These are phyloP conservation scores for Argentina anserina DNA, from an alignment of 306 rosid genomes.

Conservation along the genomic window DNA sequence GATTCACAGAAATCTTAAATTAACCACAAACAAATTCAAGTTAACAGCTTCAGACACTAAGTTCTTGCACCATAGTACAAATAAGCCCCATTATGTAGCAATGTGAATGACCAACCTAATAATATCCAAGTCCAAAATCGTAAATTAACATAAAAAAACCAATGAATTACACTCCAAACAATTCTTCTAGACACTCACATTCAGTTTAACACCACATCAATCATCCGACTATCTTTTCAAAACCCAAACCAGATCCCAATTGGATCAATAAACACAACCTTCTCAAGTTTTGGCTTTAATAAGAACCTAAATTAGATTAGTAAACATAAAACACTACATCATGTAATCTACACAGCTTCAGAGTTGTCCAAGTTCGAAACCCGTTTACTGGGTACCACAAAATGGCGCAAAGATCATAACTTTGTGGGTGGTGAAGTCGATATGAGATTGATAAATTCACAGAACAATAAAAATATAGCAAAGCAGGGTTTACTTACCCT, in stretches of 20 bases:
- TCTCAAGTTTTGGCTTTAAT: neutral
- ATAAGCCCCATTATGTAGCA: neutral
- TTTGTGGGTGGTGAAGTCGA: neutral
- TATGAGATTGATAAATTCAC: neutral
- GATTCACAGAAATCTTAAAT: neutral
- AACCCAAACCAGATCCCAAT: neutral
- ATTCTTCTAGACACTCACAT: neutral
- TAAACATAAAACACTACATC: neutral
- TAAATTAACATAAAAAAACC: neutral
- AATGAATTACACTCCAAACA: neutral
- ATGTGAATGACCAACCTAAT: neutral
- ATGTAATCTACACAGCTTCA: too few species aligned
- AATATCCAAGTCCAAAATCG: neutral
- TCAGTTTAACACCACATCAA: neutral
- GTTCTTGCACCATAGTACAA: neutral
- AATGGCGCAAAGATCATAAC: neutral
- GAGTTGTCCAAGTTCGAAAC: neutral
- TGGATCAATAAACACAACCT: too few species aligned
- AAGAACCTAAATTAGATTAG: too few species aligned
- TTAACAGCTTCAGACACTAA: neutral
- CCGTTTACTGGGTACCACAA: neutral
- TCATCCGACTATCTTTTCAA: neutral
- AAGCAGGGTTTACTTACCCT: constrained; percentile 6
- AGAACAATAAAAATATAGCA: neutral
- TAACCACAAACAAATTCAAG: neutral